Evolutionary conservation across 2,329 filamentous ascomycete genomes (phyloP).

Genomic region (Alternaria viburni): DNA sequence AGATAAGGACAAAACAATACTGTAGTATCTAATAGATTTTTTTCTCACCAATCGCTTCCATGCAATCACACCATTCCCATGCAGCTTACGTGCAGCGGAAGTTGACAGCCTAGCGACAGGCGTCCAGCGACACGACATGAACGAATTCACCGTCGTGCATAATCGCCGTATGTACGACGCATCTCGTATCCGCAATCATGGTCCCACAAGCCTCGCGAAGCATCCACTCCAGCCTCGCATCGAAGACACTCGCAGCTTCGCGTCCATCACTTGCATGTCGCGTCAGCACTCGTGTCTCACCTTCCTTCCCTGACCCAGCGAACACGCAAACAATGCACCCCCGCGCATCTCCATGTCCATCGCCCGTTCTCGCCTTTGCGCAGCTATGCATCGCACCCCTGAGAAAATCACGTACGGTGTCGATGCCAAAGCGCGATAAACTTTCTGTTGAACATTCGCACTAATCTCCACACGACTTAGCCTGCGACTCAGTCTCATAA

Average conservation of each 20-base stretch:
- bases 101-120: not conserved
- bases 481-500: not conserved
- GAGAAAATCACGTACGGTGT: not conserved
- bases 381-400: not conserved
- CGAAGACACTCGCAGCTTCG: not conserved
- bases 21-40: constrained; percentile 5
- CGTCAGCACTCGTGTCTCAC: not conserved
- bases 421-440: not conserved
- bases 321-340: not conserved
- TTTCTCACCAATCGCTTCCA: not conserved
- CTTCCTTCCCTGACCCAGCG: not conserved
- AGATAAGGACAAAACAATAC: not conserved
- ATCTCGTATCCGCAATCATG: not conserved
- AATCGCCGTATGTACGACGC: not conserved
- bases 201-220: not conserved
- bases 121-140: not conserved
- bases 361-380: not conserved
- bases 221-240: not conserved
- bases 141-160: not conserved
- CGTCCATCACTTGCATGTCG: not conserved
- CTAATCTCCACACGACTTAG: not conserved
- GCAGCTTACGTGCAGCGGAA: not conserved
- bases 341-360: not conserved
- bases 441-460: not conserved
- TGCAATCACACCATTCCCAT: not conserved